Conservation (phyloP, 2,329 filamentous ascomycete species). For the Monosporascus sp. region DNA sequence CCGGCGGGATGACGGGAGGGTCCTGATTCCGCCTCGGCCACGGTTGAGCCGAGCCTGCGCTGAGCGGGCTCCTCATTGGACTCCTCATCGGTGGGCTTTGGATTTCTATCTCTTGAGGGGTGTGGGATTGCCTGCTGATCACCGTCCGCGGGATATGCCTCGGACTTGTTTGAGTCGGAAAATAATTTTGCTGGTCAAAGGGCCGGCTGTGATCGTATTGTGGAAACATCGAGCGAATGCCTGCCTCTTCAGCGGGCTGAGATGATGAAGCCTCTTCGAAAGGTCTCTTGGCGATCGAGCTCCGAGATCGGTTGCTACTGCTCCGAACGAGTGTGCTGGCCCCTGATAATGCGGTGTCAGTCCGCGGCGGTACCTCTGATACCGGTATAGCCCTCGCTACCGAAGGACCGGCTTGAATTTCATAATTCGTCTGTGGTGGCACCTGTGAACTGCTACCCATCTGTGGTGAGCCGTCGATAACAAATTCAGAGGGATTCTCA, state of each 20-base stretch:
- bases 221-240: constrained; percentile 70
- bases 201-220: constrained; percentile 64
- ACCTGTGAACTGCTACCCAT: constrained; percentile 8
- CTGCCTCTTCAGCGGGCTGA: constrained; percentile 22
- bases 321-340: constrained; percentile 44
- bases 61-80: constrained; percentile 28
- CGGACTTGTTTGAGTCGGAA: constrained; percentile 60
- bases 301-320: constrained; percentile 45
- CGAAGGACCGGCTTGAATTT: constrained; percentile 16
- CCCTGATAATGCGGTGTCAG: constrained; percentile 48
- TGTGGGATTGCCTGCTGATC: constrained; percentile 62
- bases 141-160: constrained; percentile 57
- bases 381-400: constrained; percentile 37
- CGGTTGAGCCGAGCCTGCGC: constrained; percentile 22
- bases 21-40: constrained; percentile 33
- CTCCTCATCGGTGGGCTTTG: constrained; percentile 24
- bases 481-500: constrained; percentile 22
- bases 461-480: constrained; percentile 24
- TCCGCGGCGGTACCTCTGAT: constrained; percentile 38
- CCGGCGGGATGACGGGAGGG: constrained; percentile 40
- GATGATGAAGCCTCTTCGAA: constrained; percentile 29
- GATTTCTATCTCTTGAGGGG: constrained; percentile 29
- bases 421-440: constrained; percentile 22
- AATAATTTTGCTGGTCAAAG: constrained; percentile 65
- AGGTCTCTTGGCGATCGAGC: constrained; percentile 53